Conservation (phyloP, 805 yeast species). For the Vanderwaltozyma yarrowii region DNA sequence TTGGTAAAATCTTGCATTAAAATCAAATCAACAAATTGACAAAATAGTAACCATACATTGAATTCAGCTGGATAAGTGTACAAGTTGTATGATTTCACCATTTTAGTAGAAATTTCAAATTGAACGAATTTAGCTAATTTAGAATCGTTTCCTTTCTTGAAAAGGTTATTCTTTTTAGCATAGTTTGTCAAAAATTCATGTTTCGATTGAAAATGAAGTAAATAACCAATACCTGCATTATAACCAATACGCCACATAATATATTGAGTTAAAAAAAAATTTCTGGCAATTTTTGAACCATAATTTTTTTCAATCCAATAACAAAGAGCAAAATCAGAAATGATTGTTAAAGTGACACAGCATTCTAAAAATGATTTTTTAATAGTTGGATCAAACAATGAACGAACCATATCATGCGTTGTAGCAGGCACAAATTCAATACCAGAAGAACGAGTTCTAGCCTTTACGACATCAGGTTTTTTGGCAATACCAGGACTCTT, state of each 20-base stretch:
- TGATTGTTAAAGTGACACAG: conserved; percentile 39
- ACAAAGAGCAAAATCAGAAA: conserved; percentile 29
- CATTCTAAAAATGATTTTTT: conserved; percentile 58
- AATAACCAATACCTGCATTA: conserved; percentile 66
- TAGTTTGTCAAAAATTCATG: conserved; percentile 42
- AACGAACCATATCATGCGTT: conserved; percentile 77
- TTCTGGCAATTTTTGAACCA: conserved; percentile 16
- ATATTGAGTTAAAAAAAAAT: conserved; percentile 44
- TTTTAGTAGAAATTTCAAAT: conserved; percentile 38
- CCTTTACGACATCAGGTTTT: conserved; percentile 2
- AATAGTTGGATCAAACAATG: conserved; percentile 66
- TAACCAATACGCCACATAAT: conserved; percentile 66
- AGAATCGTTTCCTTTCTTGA: conserved; percentile 26
- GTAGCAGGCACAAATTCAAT: conserved; percentile 30
- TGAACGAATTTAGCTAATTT: conserved; percentile 33
- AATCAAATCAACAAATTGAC: conserved; percentile 71
- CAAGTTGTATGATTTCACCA: conserved; percentile 23
- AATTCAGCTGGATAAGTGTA: conserved; percentile 54
- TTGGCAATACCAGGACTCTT: no score
- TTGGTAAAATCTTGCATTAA: conserved; percentile 78
- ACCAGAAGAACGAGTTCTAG: conserved; percentile 25
- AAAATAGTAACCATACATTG: conserved; percentile 72
- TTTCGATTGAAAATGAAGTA: conserved; percentile 58
- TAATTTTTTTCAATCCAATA: conserved; percentile 15
- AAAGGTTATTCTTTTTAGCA: conserved; percentile 38